A percentile compares a stretch with the other conserved stretches of the same genome.
Evolutionary conservation across 192 early-diverging fungal species (phyloP).

Genomic region (Coemansia guatemalensis): DNA sequence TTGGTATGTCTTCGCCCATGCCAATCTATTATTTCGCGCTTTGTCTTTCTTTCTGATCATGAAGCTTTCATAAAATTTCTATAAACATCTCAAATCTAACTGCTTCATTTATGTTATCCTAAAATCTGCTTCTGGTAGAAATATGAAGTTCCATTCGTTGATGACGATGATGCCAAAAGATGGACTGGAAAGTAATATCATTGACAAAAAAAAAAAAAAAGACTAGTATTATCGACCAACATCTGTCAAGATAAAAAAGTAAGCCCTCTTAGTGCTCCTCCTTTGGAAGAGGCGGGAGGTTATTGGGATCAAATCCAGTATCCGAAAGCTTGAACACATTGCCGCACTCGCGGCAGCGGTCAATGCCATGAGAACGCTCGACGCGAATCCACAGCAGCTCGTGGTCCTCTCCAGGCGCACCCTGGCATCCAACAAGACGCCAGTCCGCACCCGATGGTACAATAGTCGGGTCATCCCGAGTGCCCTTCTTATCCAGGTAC

Average conservation of each 20-base stretch:
- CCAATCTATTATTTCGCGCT: background rate
- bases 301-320: conserved; percentile 38
- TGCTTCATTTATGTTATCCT: background rate
- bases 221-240: background rate
- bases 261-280: background rate
- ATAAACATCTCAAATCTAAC: background rate
- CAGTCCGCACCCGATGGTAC: conserved; percentile 77
- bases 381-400: conserved; percentile 89
- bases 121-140: too few relatives aligned
- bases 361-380: conserved; percentile 71
- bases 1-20: background rate
- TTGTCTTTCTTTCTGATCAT: background rate
- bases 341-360: conserved; percentile 97
- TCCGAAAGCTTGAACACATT: conserved; percentile 67
- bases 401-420: conserved; percentile 92
- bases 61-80: background rate
- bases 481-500: conserved; percentile 69
- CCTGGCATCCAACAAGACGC: conserved; percentile 91
- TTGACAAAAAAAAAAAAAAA: conserved; percentile 5
- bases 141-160: background rate
- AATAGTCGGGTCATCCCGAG: conserved; percentile 82
- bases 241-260: background rate
- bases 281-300: conserved; percentile 16
- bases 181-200: background rate
- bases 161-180: background rate